These are phyloP conservation scores for Letharia columbiana DNA, from an alignment of 495 filamentous ascomycete species.

Conservation along the genomic window DNA sequence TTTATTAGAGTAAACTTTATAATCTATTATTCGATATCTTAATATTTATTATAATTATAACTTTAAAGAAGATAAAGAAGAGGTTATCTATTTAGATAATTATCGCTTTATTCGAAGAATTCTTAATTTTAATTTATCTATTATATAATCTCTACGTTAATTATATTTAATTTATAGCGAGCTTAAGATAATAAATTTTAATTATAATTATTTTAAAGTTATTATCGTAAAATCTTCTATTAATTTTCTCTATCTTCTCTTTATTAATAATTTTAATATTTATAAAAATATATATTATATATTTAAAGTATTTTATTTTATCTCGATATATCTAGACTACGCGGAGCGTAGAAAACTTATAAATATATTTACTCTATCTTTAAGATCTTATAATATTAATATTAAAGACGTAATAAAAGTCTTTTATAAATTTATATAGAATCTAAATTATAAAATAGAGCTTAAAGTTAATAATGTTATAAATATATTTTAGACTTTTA, in stretches of 20 bases:
- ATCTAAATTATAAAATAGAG: background rate
- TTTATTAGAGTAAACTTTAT: too few species aligned
- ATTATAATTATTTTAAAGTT: too few species aligned
- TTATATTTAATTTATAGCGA: too few species aligned
- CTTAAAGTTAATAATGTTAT: background rate
- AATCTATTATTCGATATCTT: too few species aligned
- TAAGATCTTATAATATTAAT: background rate
- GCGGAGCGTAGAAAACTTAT: background rate
- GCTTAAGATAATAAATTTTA: too few species aligned
- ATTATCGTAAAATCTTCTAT: too few species aligned
- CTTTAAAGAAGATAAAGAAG: too few species aligned
- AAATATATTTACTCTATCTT: background rate
- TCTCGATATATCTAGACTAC: background rate
- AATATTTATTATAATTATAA: too few species aligned
- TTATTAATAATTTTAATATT: background rate
- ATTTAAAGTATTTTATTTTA: background rate
- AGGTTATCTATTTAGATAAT: too few species aligned
- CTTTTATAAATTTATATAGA: background rate
- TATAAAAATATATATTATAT: background rate
- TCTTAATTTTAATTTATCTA: too few species aligned
- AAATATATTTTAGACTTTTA: background rate
- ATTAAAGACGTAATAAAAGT: background rate
- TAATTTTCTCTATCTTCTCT: background rate
- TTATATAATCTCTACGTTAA: too few species aligned
- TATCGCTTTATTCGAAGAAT: too few species aligned